Percentiles rank a stretch among this genome's conserved stretches.
Conservation (phyloP, 768 basidiomycete genomes). For the Russula brevipes region DNA sequence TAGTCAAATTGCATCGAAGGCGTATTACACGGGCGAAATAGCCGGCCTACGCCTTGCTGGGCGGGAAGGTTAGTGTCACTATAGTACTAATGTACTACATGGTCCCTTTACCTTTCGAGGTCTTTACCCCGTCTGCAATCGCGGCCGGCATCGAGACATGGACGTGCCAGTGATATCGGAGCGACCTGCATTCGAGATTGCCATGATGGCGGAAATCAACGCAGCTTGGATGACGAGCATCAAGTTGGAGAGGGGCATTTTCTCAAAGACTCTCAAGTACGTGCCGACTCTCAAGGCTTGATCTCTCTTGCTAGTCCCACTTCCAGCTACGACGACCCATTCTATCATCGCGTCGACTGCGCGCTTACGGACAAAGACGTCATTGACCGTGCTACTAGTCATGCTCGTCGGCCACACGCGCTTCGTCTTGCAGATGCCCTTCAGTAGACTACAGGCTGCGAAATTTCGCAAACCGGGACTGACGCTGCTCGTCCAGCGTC, state of each 20-base stretch:
- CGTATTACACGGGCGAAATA: conserved; percentile 82
- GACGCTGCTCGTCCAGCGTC: conserved; percentile 76
- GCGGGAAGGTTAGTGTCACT: conserved; percentile 46
- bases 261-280: conserved; percentile 83
- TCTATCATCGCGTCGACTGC: conserved; percentile 79
- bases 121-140: conserved; percentile 81
- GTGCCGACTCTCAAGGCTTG: conserved; percentile 27
- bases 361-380: conserved; percentile 83
- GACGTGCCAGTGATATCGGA: conserved; percentile 90
- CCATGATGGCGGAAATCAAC: conserved; percentile 78
- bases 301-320: conserved; percentile 13
- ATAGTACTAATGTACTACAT: conserved; percentile 66
- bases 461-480: conserved; percentile 81
- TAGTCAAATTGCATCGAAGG: conserved; percentile 84
- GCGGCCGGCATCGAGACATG: conserved; percentile 88
- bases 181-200: conserved; percentile 73
- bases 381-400: conserved; percentile 65
- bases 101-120: conserved; percentile 82
- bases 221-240: conserved; percentile 86
- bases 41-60: conserved; percentile 73
- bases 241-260: conserved; percentile 71
- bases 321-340: conserved; percentile 79
- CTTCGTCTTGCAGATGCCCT: conserved; percentile 84
- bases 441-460: conserved; percentile 90
- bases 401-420: conserved; percentile 78